These are phyloP conservation scores for Aspergillus texensis DNA, from an alignment of 2,329 filamentous ascomycete species.

Conservation along the genomic window DNA sequence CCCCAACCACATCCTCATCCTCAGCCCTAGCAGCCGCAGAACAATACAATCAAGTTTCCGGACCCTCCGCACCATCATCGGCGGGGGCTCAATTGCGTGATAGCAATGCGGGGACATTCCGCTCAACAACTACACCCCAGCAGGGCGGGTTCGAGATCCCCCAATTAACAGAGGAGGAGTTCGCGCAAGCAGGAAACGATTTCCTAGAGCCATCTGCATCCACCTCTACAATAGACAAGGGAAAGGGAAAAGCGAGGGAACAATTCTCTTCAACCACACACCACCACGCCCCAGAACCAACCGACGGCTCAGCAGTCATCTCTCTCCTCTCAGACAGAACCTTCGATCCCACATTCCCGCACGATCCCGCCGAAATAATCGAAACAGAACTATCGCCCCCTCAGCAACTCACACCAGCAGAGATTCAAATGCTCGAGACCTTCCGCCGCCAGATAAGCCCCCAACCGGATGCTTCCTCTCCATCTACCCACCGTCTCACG, in stretches of 20 bases:
- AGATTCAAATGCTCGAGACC: constrained; percentile 35
- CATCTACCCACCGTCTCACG: constrained; percentile 24
- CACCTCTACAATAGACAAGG: constrained; percentile 12
- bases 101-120: constrained; percentile 24
- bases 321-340: constrained; percentile 39
- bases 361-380: constrained; percentile 29
- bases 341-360: constrained; percentile 35
- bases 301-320: constrained; percentile 48
- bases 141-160: constrained; percentile 23
- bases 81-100: constrained; percentile 2
- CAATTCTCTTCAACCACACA: neutral
- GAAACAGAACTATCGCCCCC: constrained; percentile 26
- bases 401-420: constrained; percentile 24
- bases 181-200: constrained; percentile 14
- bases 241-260: constrained; percentile 16
- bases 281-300: constrained; percentile 18
- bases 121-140: constrained; percentile 17
- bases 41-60: constrained; percentile 15
- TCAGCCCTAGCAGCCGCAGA: constrained; percentile 22
- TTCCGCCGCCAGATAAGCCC: constrained; percentile 29
- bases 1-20: constrained; percentile 18
- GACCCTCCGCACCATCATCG: constrained; percentile 12
- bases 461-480: neutral
- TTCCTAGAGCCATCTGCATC: neutral
- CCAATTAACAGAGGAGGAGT: constrained; percentile 25